phyloP scores from a whole-genome alignment of 306 rosid species.

The Chamaecrista fasciculata region DNA sequence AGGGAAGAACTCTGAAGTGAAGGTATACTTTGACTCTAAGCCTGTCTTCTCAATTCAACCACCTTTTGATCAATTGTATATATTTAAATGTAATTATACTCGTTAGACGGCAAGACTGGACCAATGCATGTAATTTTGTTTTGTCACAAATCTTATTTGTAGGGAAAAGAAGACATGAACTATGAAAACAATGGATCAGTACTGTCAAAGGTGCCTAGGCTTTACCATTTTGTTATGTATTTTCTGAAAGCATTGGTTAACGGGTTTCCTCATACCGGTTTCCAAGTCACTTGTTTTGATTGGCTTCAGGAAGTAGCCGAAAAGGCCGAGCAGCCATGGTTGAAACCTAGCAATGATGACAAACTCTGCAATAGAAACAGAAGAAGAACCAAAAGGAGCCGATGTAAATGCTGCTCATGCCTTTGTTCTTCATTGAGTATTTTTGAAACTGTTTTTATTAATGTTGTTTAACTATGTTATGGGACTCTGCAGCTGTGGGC shows the following conservation, averaged over 20 bases:
- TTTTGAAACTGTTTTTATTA: neutral
- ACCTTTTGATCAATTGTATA: neutral
- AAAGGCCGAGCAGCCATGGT: slow-evolving; percentile 19
- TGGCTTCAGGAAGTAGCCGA: slow-evolving; percentile 52
- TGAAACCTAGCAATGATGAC: slow-evolving; percentile 31
- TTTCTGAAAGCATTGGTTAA: slow-evolving; percentile 8
- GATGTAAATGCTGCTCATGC: slow-evolving; percentile 47
- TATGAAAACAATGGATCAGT: slow-evolving; percentile 32
- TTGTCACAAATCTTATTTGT: slow-evolving; percentile 5
- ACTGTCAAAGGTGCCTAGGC: slow-evolving; percentile 46
- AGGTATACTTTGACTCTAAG: slow-evolving; percentile 39
- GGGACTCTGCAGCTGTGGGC: slow-evolving; percentile 56
- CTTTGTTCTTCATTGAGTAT: slow-evolving; percentile 6
- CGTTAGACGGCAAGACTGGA: neutral
- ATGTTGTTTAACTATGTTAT: neutral
- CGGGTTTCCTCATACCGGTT: slow-evolving; percentile 14
- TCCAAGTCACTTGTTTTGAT: slow-evolving; percentile 23
- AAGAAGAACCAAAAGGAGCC: slow-evolving; percentile 56
- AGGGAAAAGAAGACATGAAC: slow-evolving; percentile 49
- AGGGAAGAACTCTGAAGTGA: slow-evolving; percentile 36
- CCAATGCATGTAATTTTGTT: neutral
- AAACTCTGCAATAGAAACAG: slow-evolving; percentile 33
- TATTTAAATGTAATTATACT: too few relatives aligned
- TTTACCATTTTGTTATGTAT: slow-evolving; percentile 15
- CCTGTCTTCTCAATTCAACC: neutral